These are phyloP conservation scores for Beauveria sp. DNA, from an alignment of 2,329 filamentous ascomycete species.

Conservation along the genomic window DNA sequence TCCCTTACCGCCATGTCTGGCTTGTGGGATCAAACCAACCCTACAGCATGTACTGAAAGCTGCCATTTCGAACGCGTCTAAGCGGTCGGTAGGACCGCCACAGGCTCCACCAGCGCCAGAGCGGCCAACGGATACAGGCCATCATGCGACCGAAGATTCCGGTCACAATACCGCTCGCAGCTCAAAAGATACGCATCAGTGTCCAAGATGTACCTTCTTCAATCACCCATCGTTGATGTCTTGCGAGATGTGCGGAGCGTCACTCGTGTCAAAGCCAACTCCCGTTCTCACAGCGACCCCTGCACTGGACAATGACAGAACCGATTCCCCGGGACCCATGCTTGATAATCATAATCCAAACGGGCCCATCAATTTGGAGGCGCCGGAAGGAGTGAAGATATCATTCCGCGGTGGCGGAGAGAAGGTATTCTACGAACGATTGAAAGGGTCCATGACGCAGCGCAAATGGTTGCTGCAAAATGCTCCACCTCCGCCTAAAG, in stretches of 20 bases:
- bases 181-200: conserved; percentile 44
- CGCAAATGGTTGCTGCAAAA: conserved; percentile 91
- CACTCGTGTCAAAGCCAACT: conserved; percentile 52
- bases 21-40: conserved; percentile 89
- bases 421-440: conserved; percentile 79
- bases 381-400: conserved; percentile 72
- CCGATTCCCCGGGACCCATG: conserved; percentile 72
- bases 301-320: conserved; percentile 36
- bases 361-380: conserved; percentile 39
- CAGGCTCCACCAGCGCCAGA: conserved; percentile 13
- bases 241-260: conserved; percentile 87
- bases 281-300: conserved; percentile 27
- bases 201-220: conserved; percentile 84
- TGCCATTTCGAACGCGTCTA: conserved; percentile 66
- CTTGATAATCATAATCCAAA: conserved; percentile 32
- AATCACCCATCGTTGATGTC: conserved; percentile 81
- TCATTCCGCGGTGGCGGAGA: conserved; percentile 88
- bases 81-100: conserved; percentile 30
- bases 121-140: background rate
- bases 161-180: background rate
- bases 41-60: conserved; percentile 79
- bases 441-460: conserved; percentile 83
- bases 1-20: conserved; percentile 75
- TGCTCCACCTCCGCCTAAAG: conserved; percentile 77
- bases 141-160: background rate